These are phyloP conservation scores for Serendipita sp. DNA, from an alignment of 768 basidiomycete genomes.

Conservation along the genomic window DNA sequence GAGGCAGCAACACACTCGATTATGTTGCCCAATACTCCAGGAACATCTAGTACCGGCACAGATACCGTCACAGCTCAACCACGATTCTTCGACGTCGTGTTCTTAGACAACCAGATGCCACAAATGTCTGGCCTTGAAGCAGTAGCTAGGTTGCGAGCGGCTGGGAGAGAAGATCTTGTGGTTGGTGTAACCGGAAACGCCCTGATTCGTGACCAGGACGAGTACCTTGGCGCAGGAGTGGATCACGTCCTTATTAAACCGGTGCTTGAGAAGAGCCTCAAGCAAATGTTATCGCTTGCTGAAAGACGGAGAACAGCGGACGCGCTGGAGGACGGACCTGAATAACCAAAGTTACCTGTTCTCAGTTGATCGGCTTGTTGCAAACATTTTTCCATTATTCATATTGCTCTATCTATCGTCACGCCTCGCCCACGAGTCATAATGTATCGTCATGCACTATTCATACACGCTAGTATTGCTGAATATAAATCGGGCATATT, in stretches of 20 bases:
- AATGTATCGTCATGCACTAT: background rate
- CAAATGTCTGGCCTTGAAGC: constrained; percentile 58
- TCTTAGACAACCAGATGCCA: constrained; percentile 70
- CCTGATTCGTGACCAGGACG: constrained; percentile 44
- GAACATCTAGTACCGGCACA: background rate
- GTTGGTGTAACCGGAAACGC: constrained; percentile 60
- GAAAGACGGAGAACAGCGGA: constrained; percentile 9
- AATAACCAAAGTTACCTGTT: background rate
- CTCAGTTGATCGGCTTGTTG: background rate
- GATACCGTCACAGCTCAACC: constrained; percentile 8
- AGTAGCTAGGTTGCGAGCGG: constrained; percentile 43
- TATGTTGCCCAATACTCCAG: background rate
- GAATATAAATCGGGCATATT: no score
- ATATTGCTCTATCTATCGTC: background rate
- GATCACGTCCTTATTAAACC: constrained; percentile 69
- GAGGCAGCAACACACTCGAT: background rate
- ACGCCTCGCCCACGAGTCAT: background rate
- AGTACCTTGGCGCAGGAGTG: constrained; percentile 60
- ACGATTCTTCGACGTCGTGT: constrained; percentile 27
- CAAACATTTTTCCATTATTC: background rate
- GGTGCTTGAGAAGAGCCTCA: constrained; percentile 25
- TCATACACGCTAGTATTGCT: background rate
- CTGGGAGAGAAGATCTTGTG: constrained; percentile 60
- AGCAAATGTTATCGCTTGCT: constrained; percentile 10
- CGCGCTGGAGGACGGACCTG: background rate